These are phyloP conservation scores for Colletotrichum australisinense DNA, from an alignment of 2,329 filamentous ascomycete genomes.

Conservation along the genomic window DNA sequence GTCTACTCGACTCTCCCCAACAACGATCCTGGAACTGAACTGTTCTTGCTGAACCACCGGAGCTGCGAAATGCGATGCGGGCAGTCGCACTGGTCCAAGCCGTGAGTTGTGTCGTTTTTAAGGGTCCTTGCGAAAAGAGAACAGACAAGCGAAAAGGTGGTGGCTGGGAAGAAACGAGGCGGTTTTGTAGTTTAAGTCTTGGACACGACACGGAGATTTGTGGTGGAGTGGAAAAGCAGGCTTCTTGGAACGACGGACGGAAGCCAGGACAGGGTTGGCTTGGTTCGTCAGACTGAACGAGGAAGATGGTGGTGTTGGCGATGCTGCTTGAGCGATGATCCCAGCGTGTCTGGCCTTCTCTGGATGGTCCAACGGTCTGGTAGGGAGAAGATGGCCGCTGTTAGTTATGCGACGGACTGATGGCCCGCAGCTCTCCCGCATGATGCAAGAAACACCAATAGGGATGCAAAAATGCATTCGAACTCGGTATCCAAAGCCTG, in stretches of 20 bases:
- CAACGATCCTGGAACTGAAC: not conserved
- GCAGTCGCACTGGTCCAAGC: conserved; percentile 1
- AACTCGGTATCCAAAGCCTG: conserved; percentile 28
- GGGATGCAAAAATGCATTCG: not conserved
- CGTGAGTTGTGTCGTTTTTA: conserved; percentile 10
- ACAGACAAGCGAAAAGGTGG: not conserved
- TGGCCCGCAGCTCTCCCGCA: conserved; percentile 23
- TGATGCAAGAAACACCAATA: conserved; percentile 15
- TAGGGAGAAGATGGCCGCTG: conserved; percentile 27
- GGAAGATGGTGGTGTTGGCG: conserved; percentile 30
- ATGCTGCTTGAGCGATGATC: conserved; percentile 33
- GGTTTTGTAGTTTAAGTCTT: conserved; percentile 32
- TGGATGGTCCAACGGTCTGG: conserved; percentile 3
- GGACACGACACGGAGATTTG: conserved; percentile 9
- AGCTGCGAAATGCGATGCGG: not conserved
- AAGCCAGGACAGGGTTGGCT: conserved; percentile 24
- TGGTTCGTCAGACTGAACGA: not conserved
- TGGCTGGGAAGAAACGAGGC: conserved; percentile 21
- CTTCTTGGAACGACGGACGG: conserved; percentile 14
- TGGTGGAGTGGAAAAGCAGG: conserved; percentile 30
- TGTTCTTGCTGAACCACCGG: not conserved
- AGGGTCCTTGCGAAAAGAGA: conserved; percentile 18
- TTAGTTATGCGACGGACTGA: conserved; percentile 15
- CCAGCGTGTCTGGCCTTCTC: conserved; percentile 12
- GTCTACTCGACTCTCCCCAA: conserved; percentile 7